Percentiles rank a stretch among this genome's conserved stretches.
Conservation (phyloP, 352 stramenopile genomes). For the Phytophthora sp. region DNA sequence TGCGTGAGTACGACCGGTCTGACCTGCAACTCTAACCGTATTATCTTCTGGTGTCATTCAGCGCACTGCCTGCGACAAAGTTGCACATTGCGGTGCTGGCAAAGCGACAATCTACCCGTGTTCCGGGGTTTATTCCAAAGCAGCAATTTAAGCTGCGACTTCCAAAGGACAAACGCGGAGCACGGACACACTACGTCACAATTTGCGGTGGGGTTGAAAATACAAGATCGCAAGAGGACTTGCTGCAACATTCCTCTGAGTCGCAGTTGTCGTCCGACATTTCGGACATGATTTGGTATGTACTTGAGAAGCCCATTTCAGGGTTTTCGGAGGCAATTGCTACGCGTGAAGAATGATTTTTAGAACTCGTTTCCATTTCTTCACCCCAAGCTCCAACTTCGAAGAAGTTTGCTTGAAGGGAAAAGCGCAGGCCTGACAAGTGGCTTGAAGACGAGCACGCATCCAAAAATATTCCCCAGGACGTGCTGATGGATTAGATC, state of each 20-base stretch:
- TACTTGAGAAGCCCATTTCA: constrained; percentile 46
- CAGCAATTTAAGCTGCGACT: constrained; percentile 63
- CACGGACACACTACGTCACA: constrained; percentile 30
- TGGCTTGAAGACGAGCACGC: constrained; percentile 22
- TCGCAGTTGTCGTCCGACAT: not conserved
- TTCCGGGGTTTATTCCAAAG: constrained; percentile 67
- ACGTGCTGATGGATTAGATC: not conserved
- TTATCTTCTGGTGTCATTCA: constrained; percentile 16
- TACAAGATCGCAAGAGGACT: not conserved
- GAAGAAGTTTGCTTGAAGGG: not conserved
- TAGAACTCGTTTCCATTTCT: not conserved
- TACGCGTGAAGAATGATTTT: constrained; percentile 7
- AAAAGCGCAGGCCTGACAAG: not conserved
- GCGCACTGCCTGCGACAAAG: constrained; percentile 48
- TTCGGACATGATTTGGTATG: constrained; percentile 48
- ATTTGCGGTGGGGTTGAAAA: constrained; percentile 19
- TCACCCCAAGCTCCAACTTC: too few relatives aligned
- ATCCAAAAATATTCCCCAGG: constrained; percentile 39
- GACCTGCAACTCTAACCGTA: not conserved
- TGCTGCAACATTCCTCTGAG: not conserved
- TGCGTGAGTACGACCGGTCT: not conserved
- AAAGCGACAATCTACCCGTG: constrained; percentile 22
- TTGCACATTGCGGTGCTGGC: constrained; percentile 63
- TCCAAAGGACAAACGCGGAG: constrained; percentile 38
- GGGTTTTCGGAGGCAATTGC: constrained; percentile 42